Conservation (phyloP, 768 basidiomycete genomes). For the Phylloporus sp. region DNA sequence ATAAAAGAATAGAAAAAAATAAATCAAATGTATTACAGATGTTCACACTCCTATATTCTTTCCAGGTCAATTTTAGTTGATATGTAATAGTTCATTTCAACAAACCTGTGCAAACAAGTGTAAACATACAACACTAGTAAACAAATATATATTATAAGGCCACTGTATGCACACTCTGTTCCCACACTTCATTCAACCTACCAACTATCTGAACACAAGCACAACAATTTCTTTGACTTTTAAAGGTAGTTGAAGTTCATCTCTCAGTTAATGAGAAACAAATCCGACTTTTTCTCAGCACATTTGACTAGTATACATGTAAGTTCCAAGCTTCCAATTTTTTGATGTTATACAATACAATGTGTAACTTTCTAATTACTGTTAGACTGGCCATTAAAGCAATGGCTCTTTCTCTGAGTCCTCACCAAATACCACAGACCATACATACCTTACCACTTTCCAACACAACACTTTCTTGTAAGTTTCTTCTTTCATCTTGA, state of each 20-base stretch:
- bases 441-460: not conserved
- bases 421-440: constrained; percentile 5
- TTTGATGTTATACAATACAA: not conserved
- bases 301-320: constrained; percentile 1
- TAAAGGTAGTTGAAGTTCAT: constrained; percentile 1
- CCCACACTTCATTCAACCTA: not conserved
- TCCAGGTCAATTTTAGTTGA: too few relatives aligned
- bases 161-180: not conserved
- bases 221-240: not conserved
- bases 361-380: not conserved
- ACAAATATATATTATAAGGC: constrained; percentile 15
- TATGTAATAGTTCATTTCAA: not conserved
- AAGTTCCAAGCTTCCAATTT: not conserved
- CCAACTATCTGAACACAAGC: not conserved
- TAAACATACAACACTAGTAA: constrained; percentile 10
- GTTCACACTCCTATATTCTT: too few relatives aligned
- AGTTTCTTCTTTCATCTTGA: not conserved
- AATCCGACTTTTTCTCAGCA: not conserved
- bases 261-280: not conserved
- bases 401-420: constrained; percentile 21
- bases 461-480: constrained; percentile 11
- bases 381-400: not conserved
- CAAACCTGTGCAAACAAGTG: too few relatives aligned
- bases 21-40: too few relatives aligned
- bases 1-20: too few relatives aligned